phyloP scores from a whole-genome alignment of 306 rosid species.

The Senna tora region DNA sequence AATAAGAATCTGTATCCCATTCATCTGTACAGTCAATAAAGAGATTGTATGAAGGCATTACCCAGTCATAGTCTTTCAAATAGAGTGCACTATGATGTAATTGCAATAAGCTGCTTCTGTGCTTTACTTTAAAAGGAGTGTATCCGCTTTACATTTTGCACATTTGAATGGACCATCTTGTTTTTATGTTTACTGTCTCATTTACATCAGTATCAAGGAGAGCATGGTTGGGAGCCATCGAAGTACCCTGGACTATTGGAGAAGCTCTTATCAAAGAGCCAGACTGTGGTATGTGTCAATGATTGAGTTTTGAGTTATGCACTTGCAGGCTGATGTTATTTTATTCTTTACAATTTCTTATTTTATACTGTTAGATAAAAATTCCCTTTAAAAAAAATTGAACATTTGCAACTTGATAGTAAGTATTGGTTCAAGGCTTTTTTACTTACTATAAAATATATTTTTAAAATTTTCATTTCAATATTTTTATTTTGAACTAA shows the following conservation, averaged over 20 bases:
- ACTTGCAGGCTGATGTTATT: constrained; percentile 15
- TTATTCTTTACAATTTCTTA: constrained; percentile 16
- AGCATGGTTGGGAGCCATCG: constrained; percentile 90
- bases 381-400: background rate
- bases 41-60: constrained; percentile 25
- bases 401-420: constrained; percentile 12
- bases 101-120: constrained; percentile 19
- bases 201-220: constrained; percentile 88
- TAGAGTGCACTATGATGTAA: constrained; percentile 19
- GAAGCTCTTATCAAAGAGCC: constrained; percentile 86
- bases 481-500: too few species aligned
- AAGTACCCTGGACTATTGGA: constrained; percentile 87
- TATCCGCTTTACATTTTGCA: background rate
- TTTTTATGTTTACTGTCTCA: constrained; percentile 33
- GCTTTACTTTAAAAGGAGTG: constrained; percentile 1
- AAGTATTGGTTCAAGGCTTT: background rate
- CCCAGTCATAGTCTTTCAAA: constrained; percentile 16
- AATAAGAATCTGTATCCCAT: constrained; percentile 24
- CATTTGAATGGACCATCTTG: constrained; percentile 12
- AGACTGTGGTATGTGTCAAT: constrained; percentile 81
- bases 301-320: constrained; percentile 31
- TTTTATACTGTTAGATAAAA: constrained; percentile 17
- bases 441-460: background rate
- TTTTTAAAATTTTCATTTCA: too few species aligned
- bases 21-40: constrained; percentile 18